These are phyloP conservation scores for Gossypium rotundifolium DNA, from an alignment of 345 rosid species.

Conservation along the genomic window DNA sequence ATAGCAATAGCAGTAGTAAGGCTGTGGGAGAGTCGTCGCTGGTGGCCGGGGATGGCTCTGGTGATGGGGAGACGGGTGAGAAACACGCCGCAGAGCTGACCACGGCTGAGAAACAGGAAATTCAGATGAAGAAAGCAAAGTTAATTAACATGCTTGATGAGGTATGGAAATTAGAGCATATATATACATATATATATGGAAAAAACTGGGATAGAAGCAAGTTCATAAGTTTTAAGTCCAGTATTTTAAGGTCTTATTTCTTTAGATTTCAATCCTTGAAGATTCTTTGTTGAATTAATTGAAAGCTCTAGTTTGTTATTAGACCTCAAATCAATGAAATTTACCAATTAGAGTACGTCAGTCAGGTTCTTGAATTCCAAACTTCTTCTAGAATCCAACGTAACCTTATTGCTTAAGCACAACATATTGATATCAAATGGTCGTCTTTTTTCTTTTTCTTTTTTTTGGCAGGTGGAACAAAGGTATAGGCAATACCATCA, in stretches of 20 bases:
- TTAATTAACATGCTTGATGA: constrained; percentile 86
- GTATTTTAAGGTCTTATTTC: no score
- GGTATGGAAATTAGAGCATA: constrained; percentile 33
- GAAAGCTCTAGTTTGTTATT: not conserved
- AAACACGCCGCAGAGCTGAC: constrained; percentile 55
- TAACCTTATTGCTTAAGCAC: no score
- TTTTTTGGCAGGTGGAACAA: constrained; percentile 69
- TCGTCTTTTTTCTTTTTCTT: not conserved
- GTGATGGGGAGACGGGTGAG: constrained; percentile 39
- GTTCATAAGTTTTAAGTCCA: no score
- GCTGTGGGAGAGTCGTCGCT: constrained; percentile 49
- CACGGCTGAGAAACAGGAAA: constrained; percentile 88
- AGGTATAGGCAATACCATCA: constrained; percentile 93
- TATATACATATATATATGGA: not conserved
- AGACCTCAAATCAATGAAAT: not conserved
- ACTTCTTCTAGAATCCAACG: no score
- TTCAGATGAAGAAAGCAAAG: constrained; percentile 97
- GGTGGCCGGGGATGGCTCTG: constrained; percentile 39
- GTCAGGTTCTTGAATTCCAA: not conserved
- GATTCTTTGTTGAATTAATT: not conserved
- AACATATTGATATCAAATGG: no score
- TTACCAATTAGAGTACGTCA: not conserved
- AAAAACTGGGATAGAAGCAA: no score
- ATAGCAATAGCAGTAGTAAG: constrained; percentile 23
- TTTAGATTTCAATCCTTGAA: no score